phyloP scores from a whole-genome alignment of 2,329 filamentous ascomycete genomes.

The Phaeosphaeria sp. region DNA sequence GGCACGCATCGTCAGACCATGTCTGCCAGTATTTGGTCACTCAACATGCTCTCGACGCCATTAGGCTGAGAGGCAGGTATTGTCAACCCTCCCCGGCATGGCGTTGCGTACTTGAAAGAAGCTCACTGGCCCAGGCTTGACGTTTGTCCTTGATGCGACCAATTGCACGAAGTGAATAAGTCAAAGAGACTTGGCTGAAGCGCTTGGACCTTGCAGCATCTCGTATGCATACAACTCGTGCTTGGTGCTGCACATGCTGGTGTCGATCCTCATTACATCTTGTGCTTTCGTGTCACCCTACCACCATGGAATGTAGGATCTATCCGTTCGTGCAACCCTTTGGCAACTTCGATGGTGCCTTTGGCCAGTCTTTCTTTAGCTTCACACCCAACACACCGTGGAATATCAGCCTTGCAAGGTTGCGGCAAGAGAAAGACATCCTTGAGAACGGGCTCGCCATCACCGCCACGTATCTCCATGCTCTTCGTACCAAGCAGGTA shows the following conservation, averaged over 20 bases:
- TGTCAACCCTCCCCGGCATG: background rate
- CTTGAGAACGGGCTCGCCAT: slow-evolving; percentile 39
- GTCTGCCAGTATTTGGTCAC: too few relatives aligned
- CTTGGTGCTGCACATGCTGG: background rate
- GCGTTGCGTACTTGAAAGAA: background rate
- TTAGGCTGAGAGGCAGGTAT: background rate
- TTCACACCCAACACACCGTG: background rate
- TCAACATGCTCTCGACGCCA: too few relatives aligned
- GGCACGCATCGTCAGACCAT: too few relatives aligned
- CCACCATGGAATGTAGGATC: background rate
- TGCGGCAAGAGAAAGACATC: slow-evolving; percentile 30
- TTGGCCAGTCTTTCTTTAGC: background rate
- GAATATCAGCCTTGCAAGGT: slow-evolving; percentile 11
- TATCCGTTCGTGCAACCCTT: background rate
- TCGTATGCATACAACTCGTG: background rate
- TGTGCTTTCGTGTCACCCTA: background rate
- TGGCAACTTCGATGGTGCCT: background rate
- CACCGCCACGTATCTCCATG: slow-evolving; percentile 39
- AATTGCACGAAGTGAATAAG: background rate
- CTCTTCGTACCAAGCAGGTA: slow-evolving; percentile 39
- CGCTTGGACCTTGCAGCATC: background rate
- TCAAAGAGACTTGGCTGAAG: background rate
- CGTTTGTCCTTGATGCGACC: background rate
- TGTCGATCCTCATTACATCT: background rate
- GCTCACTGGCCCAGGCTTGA: background rate